These are phyloP conservation scores for Heliosperma pusillum DNA, from an alignment of 148 eudicot genomes.

Conservation along the genomic window DNA sequence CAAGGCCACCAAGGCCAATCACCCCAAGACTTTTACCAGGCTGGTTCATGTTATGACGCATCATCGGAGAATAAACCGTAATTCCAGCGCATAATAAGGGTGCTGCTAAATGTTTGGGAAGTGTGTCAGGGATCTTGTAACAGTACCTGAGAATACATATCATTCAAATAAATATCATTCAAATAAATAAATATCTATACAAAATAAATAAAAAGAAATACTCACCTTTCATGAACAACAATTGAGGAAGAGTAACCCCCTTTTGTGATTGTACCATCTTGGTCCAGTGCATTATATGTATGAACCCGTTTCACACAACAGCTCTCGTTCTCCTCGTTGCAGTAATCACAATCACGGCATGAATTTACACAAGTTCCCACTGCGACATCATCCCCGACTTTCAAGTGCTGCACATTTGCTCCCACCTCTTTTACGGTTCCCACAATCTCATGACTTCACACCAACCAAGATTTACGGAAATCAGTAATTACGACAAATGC, in stretches of 20 bases:
- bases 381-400: slow-evolving; percentile 77
- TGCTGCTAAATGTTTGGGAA: slow-evolving; percentile 64
- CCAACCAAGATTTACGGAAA: slow-evolving; percentile 5
- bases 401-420: slow-evolving; percentile 46
- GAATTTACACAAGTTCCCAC: slow-evolving; percentile 84
- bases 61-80: slow-evolving; percentile 79
- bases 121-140: slow-evolving; percentile 55
- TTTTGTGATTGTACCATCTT: slow-evolving; percentile 65
- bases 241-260: slow-evolving; percentile 73
- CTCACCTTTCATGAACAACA: slow-evolving; percentile 67
- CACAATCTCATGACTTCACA: slow-evolving; percentile 74
- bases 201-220: background rate
- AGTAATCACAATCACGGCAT: slow-evolving; percentile 73
- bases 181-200: background rate
- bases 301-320: slow-evolving; percentile 43
- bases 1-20: slow-evolving; percentile 79
- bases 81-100: slow-evolving; percentile 83
- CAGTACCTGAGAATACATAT: slow-evolving; percentile 47
- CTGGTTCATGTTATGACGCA: slow-evolving; percentile 69
- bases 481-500: background rate
- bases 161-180: too few relatives aligned
- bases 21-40: slow-evolving; percentile 82
- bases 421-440: slow-evolving; percentile 79
- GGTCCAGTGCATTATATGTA: slow-evolving; percentile 63
- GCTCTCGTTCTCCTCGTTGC: slow-evolving; percentile 57